Percentiles rank a stretch among this genome's conserved stretches.
phyloP scores from a whole-genome alignment of 2,329 filamentous ascomycete species.

The Didymella lethalis region DNA sequence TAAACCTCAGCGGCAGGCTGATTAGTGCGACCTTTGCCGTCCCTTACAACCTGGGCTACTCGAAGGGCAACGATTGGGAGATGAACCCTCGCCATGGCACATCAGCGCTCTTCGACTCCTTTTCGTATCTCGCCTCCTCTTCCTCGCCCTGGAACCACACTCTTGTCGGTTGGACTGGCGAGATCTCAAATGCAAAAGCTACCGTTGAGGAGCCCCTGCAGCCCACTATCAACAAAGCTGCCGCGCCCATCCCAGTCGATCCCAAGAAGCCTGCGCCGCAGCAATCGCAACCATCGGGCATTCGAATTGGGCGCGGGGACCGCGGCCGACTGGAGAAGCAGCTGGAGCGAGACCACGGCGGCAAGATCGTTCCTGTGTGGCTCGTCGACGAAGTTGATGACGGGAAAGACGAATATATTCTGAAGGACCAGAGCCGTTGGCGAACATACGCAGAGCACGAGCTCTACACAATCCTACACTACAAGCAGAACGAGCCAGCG shows the following conservation, averaged over 20 bases:
- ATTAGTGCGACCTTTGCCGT: constrained; percentile 71
- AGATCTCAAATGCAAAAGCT: constrained; percentile 58
- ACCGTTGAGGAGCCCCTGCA: constrained; percentile 52
- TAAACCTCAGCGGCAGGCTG: constrained; percentile 67
- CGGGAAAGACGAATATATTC: constrained; percentile 70
- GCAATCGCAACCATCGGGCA: constrained; percentile 70
- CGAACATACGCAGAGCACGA: constrained; percentile 89
- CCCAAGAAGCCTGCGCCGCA: constrained; percentile 62
- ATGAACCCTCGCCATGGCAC: constrained; percentile 81
- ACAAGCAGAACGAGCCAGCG: constrained; percentile 90
- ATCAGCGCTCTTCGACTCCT: constrained; percentile 90
- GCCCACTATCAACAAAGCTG: constrained; percentile 72
- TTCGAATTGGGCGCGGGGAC: constrained; percentile 75
- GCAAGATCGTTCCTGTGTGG: constrained; percentile 88
- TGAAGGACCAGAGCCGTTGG: constrained; percentile 88
- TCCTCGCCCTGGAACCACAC: constrained; percentile 89
- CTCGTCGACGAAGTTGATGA: constrained; percentile 78
- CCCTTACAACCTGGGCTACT: constrained; percentile 66
- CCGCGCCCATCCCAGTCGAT: constrained; percentile 80
- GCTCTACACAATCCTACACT: constrained; percentile 92
- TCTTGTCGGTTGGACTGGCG: constrained; percentile 93
- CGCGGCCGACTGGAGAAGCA: constrained; percentile 76
- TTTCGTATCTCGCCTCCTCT: constrained; percentile 85
- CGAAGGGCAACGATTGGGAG: constrained; percentile 66
- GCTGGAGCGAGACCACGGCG: constrained; percentile 74